A percentile compares a stretch with the other conserved stretches of the same genome.
These are phyloP conservation scores for Sugiyamaella floridensis DNA, from an alignment of 805 yeast genomes.

Conservation along the genomic window DNA sequence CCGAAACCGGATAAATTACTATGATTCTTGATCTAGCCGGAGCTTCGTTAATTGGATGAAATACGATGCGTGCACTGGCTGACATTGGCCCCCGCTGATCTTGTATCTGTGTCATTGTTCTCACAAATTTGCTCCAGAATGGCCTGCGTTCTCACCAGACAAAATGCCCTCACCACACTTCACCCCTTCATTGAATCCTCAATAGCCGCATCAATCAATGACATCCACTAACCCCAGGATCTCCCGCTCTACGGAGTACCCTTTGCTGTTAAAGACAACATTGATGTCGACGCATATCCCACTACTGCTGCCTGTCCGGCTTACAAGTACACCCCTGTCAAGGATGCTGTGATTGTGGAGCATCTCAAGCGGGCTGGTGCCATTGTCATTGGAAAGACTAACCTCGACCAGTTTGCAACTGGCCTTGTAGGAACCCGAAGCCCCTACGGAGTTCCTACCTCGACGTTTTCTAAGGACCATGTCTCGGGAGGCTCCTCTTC, in stretches of 20 bases:
- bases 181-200: no score
- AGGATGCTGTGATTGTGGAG: slow-evolving; percentile 69
- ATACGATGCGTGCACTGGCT: no score
- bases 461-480: slow-evolving; percentile 66
- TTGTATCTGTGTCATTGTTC: no score
- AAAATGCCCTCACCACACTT: no score
- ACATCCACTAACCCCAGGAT: slow-evolving; percentile 10
- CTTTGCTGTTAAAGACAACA: slow-evolving; percentile 89
- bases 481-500: slow-evolving; percentile 96
- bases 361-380: slow-evolving; percentile 87
- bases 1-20: no score
- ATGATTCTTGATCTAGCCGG: no score
- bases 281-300: slow-evolving; percentile 71
- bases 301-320: slow-evolving; percentile 97
- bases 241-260: slow-evolving; percentile 87
- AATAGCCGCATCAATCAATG: background rate
- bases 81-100: no score
- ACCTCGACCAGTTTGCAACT: slow-evolving; percentile 95
- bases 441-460: slow-evolving; percentile 86
- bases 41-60: no score
- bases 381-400: slow-evolving; percentile 86
- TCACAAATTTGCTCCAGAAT: no score
- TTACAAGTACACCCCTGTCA: slow-evolving; percentile 57
- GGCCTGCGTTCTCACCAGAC: no score
- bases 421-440: slow-evolving; percentile 94